These are phyloP conservation scores for Paecilomyces sp. DNA, from an alignment of 2,329 filamentous ascomycete species.

Conservation along the genomic window DNA sequence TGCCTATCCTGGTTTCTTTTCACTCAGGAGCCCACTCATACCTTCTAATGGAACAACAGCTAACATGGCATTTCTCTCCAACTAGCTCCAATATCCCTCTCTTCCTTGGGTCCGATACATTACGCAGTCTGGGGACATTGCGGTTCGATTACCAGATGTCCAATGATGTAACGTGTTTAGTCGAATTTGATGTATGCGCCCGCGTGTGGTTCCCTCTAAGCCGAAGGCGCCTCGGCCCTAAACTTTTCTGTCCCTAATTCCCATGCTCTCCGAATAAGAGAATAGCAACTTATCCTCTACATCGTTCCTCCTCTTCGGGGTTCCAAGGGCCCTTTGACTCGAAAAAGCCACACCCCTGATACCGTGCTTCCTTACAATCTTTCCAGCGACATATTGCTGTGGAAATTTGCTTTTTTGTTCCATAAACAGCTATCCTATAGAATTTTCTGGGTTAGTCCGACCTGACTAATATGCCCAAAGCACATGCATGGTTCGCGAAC, in stretches of 20 bases:
- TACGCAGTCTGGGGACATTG: conserved; percentile 94
- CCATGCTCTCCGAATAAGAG: background rate
- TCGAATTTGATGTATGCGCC: background rate
- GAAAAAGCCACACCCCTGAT: background rate
- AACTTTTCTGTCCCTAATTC: background rate
- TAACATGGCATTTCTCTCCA: background rate
- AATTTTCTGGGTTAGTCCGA: background rate
- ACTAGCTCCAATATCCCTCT: conserved; percentile 91
- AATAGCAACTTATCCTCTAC: background rate
- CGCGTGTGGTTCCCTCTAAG: background rate
- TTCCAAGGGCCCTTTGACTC: background rate
- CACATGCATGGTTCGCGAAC: background rate
- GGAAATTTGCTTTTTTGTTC: background rate
- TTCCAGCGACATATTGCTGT: background rate
- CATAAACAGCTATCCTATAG: background rate
- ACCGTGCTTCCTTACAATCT: background rate
- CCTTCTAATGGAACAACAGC: background rate
- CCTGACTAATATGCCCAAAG: background rate
- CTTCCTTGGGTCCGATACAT: conserved; percentile 98
- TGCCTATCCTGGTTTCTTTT: background rate
- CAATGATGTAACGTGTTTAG: conserved; percentile 45
- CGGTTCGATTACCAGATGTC: conserved; percentile 86
- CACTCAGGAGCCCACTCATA: background rate
- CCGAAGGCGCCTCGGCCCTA: background rate
- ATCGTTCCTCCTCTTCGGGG: background rate